Conservation (phyloP, 192 early-diverging fungal species). For the Gamsiella multidivaricata region DNA sequence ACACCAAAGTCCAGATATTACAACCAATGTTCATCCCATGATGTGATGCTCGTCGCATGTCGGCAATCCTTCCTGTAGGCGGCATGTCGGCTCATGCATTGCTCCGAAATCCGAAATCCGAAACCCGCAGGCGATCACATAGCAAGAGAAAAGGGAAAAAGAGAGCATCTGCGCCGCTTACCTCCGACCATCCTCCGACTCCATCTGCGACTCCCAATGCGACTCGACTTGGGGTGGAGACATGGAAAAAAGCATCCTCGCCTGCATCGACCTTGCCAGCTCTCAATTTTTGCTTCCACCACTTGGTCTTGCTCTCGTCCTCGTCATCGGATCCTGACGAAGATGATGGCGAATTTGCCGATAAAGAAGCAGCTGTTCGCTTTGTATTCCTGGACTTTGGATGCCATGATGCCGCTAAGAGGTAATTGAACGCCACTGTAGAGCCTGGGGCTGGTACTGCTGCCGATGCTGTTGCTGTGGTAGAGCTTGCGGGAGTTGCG, state of each 20-base stretch:
- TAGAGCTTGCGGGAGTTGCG: conserved; percentile 8
- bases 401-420: conserved; percentile 49
- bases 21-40: no score
- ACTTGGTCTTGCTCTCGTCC: conserved; percentile 12
- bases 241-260: conserved; percentile 71
- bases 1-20: no score
- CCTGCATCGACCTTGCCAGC: conserved; percentile 70
- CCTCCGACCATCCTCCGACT: conserved; percentile 70
- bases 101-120: no score
- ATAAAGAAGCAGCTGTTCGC: conserved; percentile 5
- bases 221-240: conserved; percentile 59
- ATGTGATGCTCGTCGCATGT: no score
- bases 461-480: background rate
- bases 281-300: conserved; percentile 59
- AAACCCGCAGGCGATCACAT: no score
- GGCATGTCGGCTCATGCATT: no score
- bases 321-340: conserved; percentile 6
- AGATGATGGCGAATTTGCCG: background rate
- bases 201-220: conserved; percentile 71
- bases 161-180: conserved; percentile 25
- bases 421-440: conserved; percentile 44
- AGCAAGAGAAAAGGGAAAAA: conserved; percentile 14
- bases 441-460: conserved; percentile 6
- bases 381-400: conserved; percentile 35
- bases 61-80: no score